These are phyloP conservation scores for Glycine latifolia DNA, from an alignment of 306 rosid species.

Conservation along the genomic window DNA sequence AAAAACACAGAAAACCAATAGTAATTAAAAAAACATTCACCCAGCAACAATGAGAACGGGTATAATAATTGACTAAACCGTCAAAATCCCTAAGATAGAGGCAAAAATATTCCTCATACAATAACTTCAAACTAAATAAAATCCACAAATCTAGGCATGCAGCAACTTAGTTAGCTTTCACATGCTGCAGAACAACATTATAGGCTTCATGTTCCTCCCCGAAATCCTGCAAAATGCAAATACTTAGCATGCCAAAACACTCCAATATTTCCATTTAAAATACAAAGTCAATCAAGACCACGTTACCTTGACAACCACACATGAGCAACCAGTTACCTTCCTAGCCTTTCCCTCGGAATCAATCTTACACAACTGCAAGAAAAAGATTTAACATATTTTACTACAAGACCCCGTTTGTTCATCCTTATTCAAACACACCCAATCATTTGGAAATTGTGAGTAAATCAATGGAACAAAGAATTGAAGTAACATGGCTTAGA, in stretches of 20 bases:
- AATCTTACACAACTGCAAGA: constrained; percentile 72
- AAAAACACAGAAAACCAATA: neutral
- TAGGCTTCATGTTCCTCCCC: constrained; percentile 53
- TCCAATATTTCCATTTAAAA: neutral
- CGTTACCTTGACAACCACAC: constrained; percentile 79
- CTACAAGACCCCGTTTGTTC: neutral
- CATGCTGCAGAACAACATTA: constrained; percentile 50
- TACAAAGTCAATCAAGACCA: neutral
- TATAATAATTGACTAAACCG: constrained; percentile 3
- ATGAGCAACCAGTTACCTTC: constrained; percentile 61
- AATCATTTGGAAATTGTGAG: too few relatives aligned
- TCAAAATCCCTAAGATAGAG: constrained; percentile 3
- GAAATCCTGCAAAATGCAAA: constrained; percentile 45
- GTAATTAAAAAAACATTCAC: neutral
- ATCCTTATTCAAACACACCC: too few relatives aligned
- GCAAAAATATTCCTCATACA: constrained; percentile 28
- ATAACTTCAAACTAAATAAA: neutral
- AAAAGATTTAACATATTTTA: neutral
- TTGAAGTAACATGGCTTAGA: neutral
- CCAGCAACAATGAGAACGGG: neutral
- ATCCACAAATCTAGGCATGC: neutral
- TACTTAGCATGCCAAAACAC: neutral
- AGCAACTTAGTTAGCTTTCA: constrained; percentile 44
- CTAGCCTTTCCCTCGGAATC: constrained; percentile 85
- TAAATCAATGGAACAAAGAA: neutral